phyloP scores from a whole-genome alignment of 1,139 yeast species.

The Arxiozyma heterogenica region DNA sequence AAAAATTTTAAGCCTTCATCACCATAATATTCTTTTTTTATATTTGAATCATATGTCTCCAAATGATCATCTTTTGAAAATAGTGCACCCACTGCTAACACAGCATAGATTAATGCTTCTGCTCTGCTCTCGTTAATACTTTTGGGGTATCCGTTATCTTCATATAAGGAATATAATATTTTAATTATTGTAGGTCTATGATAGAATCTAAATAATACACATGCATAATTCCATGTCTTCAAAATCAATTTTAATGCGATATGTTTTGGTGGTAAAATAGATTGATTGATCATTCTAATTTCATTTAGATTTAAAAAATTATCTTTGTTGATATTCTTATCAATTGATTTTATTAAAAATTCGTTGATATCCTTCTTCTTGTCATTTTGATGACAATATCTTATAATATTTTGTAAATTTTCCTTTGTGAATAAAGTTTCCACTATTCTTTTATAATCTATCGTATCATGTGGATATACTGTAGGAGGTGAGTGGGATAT shows the following conservation, averaged over 20 bases:
- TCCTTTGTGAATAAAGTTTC: constrained; percentile 8
- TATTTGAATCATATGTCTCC: constrained; percentile 39
- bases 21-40: constrained; percentile 39
- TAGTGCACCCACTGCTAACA: constrained; percentile 65
- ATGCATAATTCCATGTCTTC: constrained; percentile 78
- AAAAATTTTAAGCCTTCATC: constrained; percentile 81
- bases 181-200: constrained; percentile 71
- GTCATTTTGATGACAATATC: background rate
- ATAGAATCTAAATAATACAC: constrained; percentile 74
- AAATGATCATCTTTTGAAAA: constrained; percentile 41
- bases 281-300: background rate
- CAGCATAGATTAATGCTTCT: constrained; percentile 67
- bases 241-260: constrained; percentile 62
- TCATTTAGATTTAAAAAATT: background rate
- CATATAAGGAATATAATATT: constrained; percentile 48
- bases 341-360: constrained; percentile 4
- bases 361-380: constrained; percentile 4
- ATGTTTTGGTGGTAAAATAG: constrained; percentile 55
- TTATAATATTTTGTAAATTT: constrained; percentile 6
- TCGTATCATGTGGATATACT: constrained; percentile 3
- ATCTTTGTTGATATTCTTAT: constrained; percentile 1
- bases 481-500: background rate
- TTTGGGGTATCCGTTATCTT: constrained; percentile 48
- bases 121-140: constrained; percentile 68
- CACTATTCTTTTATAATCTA: constrained; percentile 8